Evolutionary conservation across 2,329 filamentous ascomycete species (phyloP).

Genomic region (Arthrobotrys sinensis): DNA sequence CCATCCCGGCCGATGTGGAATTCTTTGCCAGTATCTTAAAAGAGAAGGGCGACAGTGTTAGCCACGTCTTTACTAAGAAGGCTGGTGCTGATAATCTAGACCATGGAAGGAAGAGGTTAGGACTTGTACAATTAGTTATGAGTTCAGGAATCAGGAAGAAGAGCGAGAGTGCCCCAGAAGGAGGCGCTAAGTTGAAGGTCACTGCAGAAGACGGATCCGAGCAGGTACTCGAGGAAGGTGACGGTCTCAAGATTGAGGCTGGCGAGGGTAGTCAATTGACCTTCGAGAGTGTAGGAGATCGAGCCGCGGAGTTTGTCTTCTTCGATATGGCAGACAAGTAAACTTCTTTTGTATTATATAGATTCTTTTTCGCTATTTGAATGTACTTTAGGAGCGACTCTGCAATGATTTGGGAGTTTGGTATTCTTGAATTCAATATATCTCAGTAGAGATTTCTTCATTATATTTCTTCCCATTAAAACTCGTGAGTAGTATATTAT

Average conservation of each 20-base stretch:
- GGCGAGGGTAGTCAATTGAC: constrained; percentile 55
- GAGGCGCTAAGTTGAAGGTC: constrained; percentile 59
- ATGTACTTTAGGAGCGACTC: constrained; percentile 33
- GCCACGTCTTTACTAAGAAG: constrained; percentile 51
- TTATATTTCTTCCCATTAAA: background rate
- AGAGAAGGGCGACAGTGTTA: constrained; percentile 33
- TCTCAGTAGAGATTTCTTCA: too few species aligned
- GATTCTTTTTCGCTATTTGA: background rate
- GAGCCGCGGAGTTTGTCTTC: constrained; percentile 59
- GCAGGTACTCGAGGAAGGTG: constrained; percentile 55
- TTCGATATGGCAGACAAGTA: constrained; percentile 58
- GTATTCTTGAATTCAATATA: background rate
- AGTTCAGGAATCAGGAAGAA: constrained; percentile 60
- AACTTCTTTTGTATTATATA: background rate
- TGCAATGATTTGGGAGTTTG: constrained; percentile 12
- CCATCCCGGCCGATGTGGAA: constrained; percentile 56
- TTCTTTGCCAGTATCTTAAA: constrained; percentile 59
- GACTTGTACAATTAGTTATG: constrained; percentile 58
- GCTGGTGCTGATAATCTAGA: constrained; percentile 33
- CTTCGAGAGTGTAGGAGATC: constrained; percentile 50
- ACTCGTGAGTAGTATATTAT: too few species aligned
- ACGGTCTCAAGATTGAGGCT: constrained; percentile 56
- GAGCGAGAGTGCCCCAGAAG: constrained; percentile 46
- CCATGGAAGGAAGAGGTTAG: constrained; percentile 51
- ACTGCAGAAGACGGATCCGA: constrained; percentile 58